Percentiles rank a stretch among this genome's conserved stretches.
Evolutionary conservation across 495 filamentous ascomycete genomes (phyloP).

Genomic region (Penicillium manginii): DNA sequence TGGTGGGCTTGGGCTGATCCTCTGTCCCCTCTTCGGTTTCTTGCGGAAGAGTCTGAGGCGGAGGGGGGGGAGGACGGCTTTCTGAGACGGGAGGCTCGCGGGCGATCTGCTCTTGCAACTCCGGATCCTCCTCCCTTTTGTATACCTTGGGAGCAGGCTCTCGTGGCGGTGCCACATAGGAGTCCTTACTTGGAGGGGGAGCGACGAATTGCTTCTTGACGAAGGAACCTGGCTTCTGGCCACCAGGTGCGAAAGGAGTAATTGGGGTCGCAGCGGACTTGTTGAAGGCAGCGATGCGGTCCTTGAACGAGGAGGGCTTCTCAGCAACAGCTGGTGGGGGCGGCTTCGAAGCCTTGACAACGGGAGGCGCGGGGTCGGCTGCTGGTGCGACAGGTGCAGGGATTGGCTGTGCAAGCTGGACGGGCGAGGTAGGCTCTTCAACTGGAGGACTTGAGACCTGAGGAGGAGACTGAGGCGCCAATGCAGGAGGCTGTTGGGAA

Average conservation of each 20-base stretch:
- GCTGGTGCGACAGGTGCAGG: constrained; percentile 25
- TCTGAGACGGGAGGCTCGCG: constrained; percentile 52
- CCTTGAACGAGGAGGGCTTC: constrained; percentile 85
- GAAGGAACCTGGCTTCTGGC: constrained; percentile 65
- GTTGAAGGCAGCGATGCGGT: constrained; percentile 97
- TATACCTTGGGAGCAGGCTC: constrained; percentile 76
- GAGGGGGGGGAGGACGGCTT: constrained; percentile 54
- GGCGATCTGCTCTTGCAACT: constrained; percentile 65
- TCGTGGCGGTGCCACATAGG: constrained; percentile 77
- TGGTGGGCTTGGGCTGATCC: constrained; percentile 85
- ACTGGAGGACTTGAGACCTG: constrained; percentile 17
- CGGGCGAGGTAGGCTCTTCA: constrained; percentile 32
- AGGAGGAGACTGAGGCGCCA: constrained; percentile 38
- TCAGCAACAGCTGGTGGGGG: constrained; percentile 69
- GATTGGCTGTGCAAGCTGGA: constrained; percentile 27
- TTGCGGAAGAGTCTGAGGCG: constrained; percentile 53
- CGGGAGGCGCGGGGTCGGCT: constrained; percentile 41
- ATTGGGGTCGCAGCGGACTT: constrained; percentile 82
- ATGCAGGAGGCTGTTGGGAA: constrained; percentile 47
- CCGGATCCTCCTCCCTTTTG: constrained; percentile 86
- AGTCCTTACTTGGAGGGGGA: constrained; percentile 90
- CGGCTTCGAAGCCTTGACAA: constrained; percentile 50
- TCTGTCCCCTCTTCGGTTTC: constrained; percentile 60
- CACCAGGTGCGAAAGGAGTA: constrained; percentile 82
- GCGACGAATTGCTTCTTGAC: constrained; percentile 99